Percentiles rank a stretch among this genome's conserved stretches.
Evolutionary conservation across 345 rosid genomes (phyloP).

Genomic region (Eucalyptus erythrocorys): DNA sequence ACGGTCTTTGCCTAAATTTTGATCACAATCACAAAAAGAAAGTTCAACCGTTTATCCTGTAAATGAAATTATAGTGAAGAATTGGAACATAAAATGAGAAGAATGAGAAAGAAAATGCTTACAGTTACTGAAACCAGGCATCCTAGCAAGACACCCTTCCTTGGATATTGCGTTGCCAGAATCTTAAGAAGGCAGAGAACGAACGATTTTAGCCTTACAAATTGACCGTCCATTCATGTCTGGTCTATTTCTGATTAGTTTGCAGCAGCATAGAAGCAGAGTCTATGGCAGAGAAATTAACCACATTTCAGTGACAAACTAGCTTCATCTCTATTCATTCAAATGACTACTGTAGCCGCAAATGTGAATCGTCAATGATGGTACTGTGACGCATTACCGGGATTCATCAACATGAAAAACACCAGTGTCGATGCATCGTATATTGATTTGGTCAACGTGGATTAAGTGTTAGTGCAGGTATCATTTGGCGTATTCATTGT

Average conservation of each 20-base stretch:
- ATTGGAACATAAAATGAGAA: not conserved
- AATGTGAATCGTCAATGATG: not conserved
- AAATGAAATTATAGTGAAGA: not conserved
- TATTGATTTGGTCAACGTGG: not conserved
- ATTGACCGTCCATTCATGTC: not conserved
- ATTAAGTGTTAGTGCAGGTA: not conserved
- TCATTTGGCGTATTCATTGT: not conserved
- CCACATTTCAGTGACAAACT: not conserved
- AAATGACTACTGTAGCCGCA: not conserved
- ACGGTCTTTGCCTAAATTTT: conserved; percentile 2
- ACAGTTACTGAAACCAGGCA: conserved; percentile 7
- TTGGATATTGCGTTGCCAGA: conserved; percentile 11
- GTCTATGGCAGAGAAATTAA: not conserved
- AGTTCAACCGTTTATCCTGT: not conserved
- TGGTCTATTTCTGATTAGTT: not conserved
- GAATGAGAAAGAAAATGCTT: not conserved
- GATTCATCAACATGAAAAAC: not conserved
- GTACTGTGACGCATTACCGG: not conserved
- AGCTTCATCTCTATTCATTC: not conserved
- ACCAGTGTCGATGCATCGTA: not conserved
- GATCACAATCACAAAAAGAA: not conserved
- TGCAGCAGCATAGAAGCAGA: not conserved
- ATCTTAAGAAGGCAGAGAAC: not conserved
- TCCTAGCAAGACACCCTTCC: conserved; percentile 5
- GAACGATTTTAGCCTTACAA: not conserved